A percentile compares a stretch with the other conserved stretches of the same genome.
phyloP scores from a whole-genome alignment of 306 rosid species.

The Vigna radiata region DNA sequence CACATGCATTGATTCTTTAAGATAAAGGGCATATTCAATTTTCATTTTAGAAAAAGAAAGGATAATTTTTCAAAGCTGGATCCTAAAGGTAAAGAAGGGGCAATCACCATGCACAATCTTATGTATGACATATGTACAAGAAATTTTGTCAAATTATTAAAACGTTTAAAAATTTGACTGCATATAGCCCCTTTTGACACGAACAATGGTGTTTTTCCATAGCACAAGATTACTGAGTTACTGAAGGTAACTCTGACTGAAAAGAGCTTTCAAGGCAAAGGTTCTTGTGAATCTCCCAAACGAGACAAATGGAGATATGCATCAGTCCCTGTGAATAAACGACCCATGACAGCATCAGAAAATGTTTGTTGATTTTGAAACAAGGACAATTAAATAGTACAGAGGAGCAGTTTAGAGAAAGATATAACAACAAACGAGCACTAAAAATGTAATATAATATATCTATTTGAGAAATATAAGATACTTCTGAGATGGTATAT shows the following conservation, averaged over 20 bases:
- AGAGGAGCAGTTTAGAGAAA: not conserved
- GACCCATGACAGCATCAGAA: conserved; percentile 29
- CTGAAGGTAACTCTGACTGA: not conserved
- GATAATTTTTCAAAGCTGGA: conserved; percentile 14
- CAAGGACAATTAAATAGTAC: conserved; percentile 12
- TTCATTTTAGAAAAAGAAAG: not conserved
- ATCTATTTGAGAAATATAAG: not conserved
- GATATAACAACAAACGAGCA: not conserved
- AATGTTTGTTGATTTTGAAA: not conserved
- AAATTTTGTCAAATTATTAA: conserved; percentile 43
- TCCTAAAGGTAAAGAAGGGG: conserved; percentile 10
- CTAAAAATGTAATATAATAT: conserved; percentile 3
- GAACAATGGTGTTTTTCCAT: not conserved
- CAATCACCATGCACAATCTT: conserved; percentile 22
- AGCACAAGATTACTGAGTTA: conserved; percentile 28
- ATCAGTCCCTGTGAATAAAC: conserved; percentile 73
- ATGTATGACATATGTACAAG: conserved; percentile 24
- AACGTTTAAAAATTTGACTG: conserved; percentile 41
- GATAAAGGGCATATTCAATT: conserved; percentile 22
- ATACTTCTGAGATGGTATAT: not conserved
- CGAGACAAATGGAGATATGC: conserved; percentile 95
- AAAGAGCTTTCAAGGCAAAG: conserved; percentile 61
- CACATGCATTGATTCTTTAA: conserved; percentile 11
- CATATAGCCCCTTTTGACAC: conserved; percentile 32
- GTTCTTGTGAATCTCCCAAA: conserved; percentile 91